Percentiles rank a stretch among this genome's conserved stretches.
phyloP scores from a whole-genome alignment of 176 grass and related monocot species.

The Phoenix dactylifera region DNA sequence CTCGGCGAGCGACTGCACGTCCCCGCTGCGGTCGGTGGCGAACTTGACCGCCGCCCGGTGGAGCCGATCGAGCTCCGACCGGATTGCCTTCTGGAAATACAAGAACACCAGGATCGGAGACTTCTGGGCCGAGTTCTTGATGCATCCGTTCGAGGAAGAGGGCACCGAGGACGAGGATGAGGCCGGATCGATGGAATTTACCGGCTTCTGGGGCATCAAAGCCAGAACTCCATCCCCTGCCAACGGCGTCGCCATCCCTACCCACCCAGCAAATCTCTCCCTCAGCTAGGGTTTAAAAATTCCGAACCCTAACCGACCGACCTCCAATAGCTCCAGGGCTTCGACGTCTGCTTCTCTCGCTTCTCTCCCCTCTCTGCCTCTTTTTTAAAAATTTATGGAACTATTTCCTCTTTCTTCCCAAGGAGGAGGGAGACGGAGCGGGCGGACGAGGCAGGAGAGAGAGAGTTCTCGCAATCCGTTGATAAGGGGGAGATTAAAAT shows the following conservation, averaged over 20 bases:
- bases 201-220: conserved; percentile 19
- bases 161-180: conserved; percentile 9
- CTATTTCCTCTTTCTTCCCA: too few relatives aligned
- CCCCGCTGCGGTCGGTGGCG: conserved; percentile 28
- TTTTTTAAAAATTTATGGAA: too few relatives aligned
- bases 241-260: conserved; percentile 21
- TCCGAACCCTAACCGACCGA: too few relatives aligned
- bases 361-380: too few relatives aligned
- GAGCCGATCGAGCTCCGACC: conserved; percentile 56
- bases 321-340: too few relatives aligned
- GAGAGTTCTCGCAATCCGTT: too few relatives aligned
- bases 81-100: conserved; percentile 96
- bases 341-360: too few relatives aligned
- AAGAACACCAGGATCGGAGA: conserved; percentile 64
- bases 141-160: background rate
- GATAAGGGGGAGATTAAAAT: too few relatives aligned
- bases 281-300: too few relatives aligned
- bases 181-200: conserved; percentile 15
- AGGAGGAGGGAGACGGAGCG: too few relatives aligned
- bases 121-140: conserved; percentile 30
- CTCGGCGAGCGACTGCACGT: conserved; percentile 21
- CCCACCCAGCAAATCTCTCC: too few relatives aligned
- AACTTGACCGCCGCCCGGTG: conserved; percentile 51
- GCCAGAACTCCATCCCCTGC: conserved; percentile 25
- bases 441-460: too few relatives aligned